These are phyloP conservation scores for Blastobotrys raffinosifermentans DNA, from an alignment of 1,139 yeast genomes.

Conservation along the genomic window DNA sequence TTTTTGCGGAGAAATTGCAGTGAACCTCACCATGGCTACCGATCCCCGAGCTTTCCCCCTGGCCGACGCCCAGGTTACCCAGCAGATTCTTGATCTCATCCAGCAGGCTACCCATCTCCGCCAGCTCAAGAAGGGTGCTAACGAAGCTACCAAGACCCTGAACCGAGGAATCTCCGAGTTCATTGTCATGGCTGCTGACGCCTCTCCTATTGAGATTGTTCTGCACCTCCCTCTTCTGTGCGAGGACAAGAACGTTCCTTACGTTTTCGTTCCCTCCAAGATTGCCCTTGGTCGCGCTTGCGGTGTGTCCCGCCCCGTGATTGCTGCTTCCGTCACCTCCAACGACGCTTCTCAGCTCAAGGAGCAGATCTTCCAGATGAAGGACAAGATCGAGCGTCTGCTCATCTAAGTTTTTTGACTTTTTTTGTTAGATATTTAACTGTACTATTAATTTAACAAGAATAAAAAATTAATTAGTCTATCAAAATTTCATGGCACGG, in stretches of 20 bases:
- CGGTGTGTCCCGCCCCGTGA: slow-evolving; percentile 99
- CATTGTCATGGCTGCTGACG: slow-evolving; percentile 99
- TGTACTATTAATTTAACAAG: not conserved
- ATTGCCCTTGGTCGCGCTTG: slow-evolving; percentile 99
- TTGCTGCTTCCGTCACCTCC: slow-evolving; percentile 97
- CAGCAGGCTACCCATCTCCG: slow-evolving; percentile 98
- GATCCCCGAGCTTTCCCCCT: slow-evolving; percentile 82
- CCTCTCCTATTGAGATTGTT: slow-evolving; percentile 98
- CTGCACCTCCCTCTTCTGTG: slow-evolving; percentile 96
- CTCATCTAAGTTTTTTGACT: slow-evolving; percentile 53
- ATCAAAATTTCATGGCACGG: too few relatives aligned
- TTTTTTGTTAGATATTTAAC: not conserved
- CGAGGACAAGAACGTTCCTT: slow-evolving; percentile 99
- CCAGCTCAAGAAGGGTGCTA: slow-evolving; percentile 99
- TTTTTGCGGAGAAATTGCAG: slow-evolving; percentile 10
- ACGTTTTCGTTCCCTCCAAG: slow-evolving; percentile 97
- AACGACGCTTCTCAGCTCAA: slow-evolving; percentile 98
- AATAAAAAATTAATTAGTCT: too few relatives aligned
- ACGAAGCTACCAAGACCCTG: slow-evolving; percentile 98
- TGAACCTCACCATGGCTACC: slow-evolving; percentile 27
- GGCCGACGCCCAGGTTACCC: slow-evolving; percentile 92
- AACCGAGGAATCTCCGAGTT: slow-evolving; percentile 99
- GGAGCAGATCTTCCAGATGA: slow-evolving; percentile 93
- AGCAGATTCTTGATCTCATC: slow-evolving; percentile 94
- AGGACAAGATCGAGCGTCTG: slow-evolving; percentile 98